phyloP scores from a whole-genome alignment of 352 stramenopile species.

The Saprolegnia parasitica region DNA sequence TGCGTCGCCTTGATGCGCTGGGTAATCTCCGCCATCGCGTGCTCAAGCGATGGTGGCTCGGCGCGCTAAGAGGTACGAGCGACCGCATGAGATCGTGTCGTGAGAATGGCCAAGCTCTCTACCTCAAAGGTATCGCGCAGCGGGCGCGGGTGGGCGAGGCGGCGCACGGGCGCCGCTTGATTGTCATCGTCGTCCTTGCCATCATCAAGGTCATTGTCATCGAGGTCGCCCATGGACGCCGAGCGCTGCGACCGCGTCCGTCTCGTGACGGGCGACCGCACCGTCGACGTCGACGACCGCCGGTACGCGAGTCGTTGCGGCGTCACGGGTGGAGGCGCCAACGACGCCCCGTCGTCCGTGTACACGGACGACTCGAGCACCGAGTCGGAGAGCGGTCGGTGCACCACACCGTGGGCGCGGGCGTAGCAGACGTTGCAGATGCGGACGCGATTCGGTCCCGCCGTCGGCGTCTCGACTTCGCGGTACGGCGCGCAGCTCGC shows the following conservation, averaged over 20 bases:
- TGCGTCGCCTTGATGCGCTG: conserved; percentile 8
- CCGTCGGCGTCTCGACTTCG: conserved; percentile 62
- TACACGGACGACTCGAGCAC: conserved; percentile 6
- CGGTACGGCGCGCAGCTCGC: conserved; percentile 53
- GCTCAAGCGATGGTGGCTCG: background rate
- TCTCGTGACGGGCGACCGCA: background rate
- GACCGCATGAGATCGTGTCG: background rate
- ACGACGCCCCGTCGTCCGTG: background rate
- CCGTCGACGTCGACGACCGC: background rate
- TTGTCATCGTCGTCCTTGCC: background rate
- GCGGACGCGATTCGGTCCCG: conserved; percentile 58
- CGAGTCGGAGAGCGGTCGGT: background rate
- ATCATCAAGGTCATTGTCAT: background rate
- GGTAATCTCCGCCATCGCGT: conserved; percentile 5
- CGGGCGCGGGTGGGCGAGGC: background rate
- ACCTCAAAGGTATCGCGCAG: background rate
- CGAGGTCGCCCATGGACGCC: background rate
- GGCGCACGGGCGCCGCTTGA: background rate
- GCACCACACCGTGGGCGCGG: conserved; percentile 28
- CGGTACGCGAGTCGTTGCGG: background rate
- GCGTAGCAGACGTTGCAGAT: conserved; percentile 62
- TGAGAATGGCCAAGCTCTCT: background rate
- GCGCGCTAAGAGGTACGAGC: background rate
- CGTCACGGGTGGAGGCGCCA: background rate
- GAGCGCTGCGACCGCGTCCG: background rate